phyloP scores from a whole-genome alignment of 106 monocot species.

The Cymbidium sinense region DNA sequence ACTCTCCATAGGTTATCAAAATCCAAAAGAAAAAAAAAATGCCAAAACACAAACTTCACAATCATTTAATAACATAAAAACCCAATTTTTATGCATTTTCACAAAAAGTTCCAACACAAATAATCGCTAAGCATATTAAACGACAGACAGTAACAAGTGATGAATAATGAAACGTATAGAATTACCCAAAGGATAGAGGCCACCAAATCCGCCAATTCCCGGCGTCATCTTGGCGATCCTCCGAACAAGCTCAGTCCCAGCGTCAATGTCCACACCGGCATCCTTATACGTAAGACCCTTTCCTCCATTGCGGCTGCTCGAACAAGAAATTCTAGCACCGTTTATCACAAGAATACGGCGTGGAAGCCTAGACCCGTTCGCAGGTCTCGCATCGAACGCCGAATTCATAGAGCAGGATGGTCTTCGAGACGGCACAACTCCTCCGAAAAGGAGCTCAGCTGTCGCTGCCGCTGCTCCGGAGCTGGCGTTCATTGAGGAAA shows the following conservation, averaged over 20 bases:
- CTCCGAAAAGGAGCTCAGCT: neutral
- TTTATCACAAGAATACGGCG: neutral
- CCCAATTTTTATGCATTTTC: neutral
- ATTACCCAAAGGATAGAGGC: slow-evolving; percentile 63
- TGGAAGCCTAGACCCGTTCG: neutral
- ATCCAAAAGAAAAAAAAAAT: too few relatives aligned
- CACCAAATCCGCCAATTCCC: slow-evolving; percentile 80
- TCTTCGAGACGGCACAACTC: neutral
- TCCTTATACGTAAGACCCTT: slow-evolving; percentile 68
- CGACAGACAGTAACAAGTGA: neutral
- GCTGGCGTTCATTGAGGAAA: neutral
- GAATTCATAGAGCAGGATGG: neutral
- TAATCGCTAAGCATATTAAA: neutral
- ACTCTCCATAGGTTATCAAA: too few relatives aligned
- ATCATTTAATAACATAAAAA: neutral
- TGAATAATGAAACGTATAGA: neutral
- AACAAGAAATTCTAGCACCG: slow-evolving; percentile 5
- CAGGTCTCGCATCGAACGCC: neutral
- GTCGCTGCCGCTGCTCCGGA: neutral
- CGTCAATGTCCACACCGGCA: slow-evolving; percentile 85
- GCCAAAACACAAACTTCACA: too few relatives aligned
- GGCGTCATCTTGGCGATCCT: slow-evolving; percentile 81
- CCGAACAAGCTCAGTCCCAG: slow-evolving; percentile 71
- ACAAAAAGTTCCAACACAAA: too few relatives aligned
- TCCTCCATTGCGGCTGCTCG: neutral